A percentile compares a stretch with the other conserved stretches of the same genome.
phyloP scores from a whole-genome alignment of 371 early-diverging fungal species.

The Actinomucor elegans region DNA sequence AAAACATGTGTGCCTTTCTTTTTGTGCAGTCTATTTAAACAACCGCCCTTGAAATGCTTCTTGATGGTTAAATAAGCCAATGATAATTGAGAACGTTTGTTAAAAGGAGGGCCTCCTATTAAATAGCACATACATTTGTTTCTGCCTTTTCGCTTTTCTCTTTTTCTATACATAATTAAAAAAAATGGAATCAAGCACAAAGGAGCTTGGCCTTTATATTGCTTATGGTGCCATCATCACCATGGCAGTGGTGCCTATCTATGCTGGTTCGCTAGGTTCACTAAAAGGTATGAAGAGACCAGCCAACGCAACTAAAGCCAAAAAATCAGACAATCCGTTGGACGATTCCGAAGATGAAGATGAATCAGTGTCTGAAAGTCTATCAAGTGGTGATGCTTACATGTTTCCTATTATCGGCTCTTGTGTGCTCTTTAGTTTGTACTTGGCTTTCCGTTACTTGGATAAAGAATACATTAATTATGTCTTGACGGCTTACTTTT shows the following conservation, averaged over 20 bases:
- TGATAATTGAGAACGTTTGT: conserved; percentile 1
- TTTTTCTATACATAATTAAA: neutral
- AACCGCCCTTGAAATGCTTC: too few species aligned
- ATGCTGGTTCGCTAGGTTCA: conserved; percentile 78
- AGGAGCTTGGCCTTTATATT: conserved; percentile 51
- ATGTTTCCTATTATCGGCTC: conserved; percentile 94
- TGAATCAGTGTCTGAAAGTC: conserved; percentile 71
- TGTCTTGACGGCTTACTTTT: conserved; percentile 87
- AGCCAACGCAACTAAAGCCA: conserved; percentile 40
- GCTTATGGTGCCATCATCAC: conserved; percentile 89
- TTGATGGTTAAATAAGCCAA: neutral
- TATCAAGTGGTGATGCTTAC: conserved; percentile 89
- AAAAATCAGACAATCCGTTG: conserved; percentile 28
- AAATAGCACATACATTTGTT: neutral
- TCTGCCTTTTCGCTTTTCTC: neutral
- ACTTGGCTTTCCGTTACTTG: conserved; percentile 83
- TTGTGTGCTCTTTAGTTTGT: conserved; percentile 78
- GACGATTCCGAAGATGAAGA: conserved; percentile 57
- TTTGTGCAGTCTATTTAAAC: neutral
- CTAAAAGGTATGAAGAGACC: conserved; percentile 74
- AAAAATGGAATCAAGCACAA: conserved; percentile 12
- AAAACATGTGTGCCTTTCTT: too few species aligned
- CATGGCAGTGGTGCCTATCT: conserved; percentile 90
- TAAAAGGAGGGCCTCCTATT: too few species aligned
- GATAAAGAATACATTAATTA: conserved; percentile 85